Conservation (phyloP, 192 early-diverging fungal species). For the Backusella psychrophila region DNA sequence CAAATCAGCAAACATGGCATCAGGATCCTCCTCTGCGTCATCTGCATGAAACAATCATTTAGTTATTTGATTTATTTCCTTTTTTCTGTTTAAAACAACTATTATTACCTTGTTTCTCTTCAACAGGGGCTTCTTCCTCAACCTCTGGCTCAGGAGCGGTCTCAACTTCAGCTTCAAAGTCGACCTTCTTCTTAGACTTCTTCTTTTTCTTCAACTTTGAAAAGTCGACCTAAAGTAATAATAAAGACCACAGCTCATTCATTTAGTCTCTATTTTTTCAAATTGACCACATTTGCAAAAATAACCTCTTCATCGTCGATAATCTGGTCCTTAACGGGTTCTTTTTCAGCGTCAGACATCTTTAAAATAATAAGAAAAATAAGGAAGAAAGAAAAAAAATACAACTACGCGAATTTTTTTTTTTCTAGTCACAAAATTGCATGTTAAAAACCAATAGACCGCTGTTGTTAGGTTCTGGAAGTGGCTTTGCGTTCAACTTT, state of each 20-base stretch:
- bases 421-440: constrained; percentile 6
- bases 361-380: background rate
- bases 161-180: constrained; percentile 41
- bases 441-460: background rate
- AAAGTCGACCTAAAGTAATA: constrained; percentile 30
- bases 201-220: constrained; percentile 61
- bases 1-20: constrained; percentile 74
- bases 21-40: constrained; percentile 53
- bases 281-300: background rate
- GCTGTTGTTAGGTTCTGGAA: background rate
- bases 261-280: background rate
- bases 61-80: background rate
- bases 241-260: background rate
- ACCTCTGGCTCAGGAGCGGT: constrained; percentile 9
- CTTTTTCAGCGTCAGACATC: constrained; percentile 43
- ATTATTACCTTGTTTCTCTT: background rate
- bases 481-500: background rate
- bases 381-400: background rate
- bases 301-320: constrained; percentile 33
- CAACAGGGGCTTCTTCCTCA: constrained; percentile 10
- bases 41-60: background rate
- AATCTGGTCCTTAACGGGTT: constrained; percentile 32
- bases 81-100: background rate
- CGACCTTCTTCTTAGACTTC: constrained; percentile 61
- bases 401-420: constrained; percentile 8